Evolutionary conservation across 176 grass and related monocot genomes (phyloP), one percentile per base, ranked within the genome.

Genomic region (Chrysopogon serrulatus): DNA sequence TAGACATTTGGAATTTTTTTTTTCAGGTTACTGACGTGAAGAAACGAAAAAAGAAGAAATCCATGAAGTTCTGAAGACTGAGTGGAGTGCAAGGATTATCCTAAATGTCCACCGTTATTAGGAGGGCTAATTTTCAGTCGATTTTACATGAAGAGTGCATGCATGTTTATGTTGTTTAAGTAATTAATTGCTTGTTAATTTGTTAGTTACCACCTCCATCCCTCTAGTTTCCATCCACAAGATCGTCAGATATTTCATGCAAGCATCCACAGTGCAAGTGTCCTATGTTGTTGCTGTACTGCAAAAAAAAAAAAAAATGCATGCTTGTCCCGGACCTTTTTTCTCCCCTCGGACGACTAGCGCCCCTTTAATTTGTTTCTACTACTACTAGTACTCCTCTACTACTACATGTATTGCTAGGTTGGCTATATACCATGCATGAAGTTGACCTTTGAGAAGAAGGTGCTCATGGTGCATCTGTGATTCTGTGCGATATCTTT

Each of bases 401-500:
- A 49, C 6, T 13, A 67, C 13, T n/a, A n/a, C 80, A 64, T 64
- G 81, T 47, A 83, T 39, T 66, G 60, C 44, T 67, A 39, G 31
- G 16, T 53, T 84, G 36, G 47, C 65, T 23, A 57, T 68, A 45
- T 48, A n/a, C n/a, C n/a, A n/a, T n/a, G n/a, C 74, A 19, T 51
- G 44, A 61, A 68, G 81, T 84, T 89, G 60, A 75, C 76, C 28
- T 88, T 88, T 79, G 19, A 44, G 42, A n/a, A n/a, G n/a, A 28
- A 64, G 28, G 21, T 18, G 69, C 3, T n/a, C n/a, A 17, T 70
- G 23, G 48, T 76, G 48, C 33, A 76, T 87, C 39, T 44, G 45
- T 28, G 44, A 30, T 74, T 24, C 21, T 4, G 16, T 3, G 24
- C 15, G 24, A 14, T 28, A 56, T 74, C 44, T 66, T 41, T 9